A percentile compares a stretch with the other conserved stretches of the same genome.
Evolutionary conservation across 371 early-diverging fungal species (phyloP).

Genomic region (Mortierella polycephala): DNA sequence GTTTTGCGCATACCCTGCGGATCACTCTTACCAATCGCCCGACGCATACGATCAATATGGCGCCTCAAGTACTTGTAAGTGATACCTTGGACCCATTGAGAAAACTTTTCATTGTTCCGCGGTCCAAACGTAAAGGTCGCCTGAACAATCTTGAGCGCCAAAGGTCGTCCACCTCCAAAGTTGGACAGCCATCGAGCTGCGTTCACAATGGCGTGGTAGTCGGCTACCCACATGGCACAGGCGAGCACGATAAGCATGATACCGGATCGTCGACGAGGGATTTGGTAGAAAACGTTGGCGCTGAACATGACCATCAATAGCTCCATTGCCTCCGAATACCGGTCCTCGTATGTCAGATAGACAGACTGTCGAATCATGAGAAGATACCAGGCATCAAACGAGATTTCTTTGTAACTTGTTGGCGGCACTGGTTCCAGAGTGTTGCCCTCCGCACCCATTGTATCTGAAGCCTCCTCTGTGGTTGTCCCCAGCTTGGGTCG

Average conservation of each 20-base stretch:
- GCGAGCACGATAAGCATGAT: slow-evolving; percentile 66
- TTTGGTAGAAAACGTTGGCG: slow-evolving; percentile 78
- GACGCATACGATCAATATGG: slow-evolving; percentile 35
- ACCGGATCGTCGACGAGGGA: slow-evolving; percentile 56
- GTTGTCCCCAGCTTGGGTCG: background rate
- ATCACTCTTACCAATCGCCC: slow-evolving; percentile 14
- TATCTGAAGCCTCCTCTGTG: background rate
- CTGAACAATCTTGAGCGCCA: slow-evolving; percentile 33
- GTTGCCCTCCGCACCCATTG: too few species aligned
- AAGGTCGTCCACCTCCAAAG: slow-evolving; percentile 41
- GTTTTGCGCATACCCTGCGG: slow-evolving; percentile 16
- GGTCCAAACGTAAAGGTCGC: slow-evolving; percentile 28
- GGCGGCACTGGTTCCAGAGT: slow-evolving; percentile 14
- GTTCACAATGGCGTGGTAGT: slow-evolving; percentile 26
- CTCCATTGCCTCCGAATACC: slow-evolving; percentile 70
- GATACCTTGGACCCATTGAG: slow-evolving; percentile 31
- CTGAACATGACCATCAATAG: slow-evolving; percentile 66
- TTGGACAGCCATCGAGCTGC: slow-evolving; percentile 35
- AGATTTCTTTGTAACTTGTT: slow-evolving; percentile 58
- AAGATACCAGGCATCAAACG: slow-evolving; percentile 72
- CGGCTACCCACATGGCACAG: slow-evolving; percentile 50
- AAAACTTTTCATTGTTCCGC: slow-evolving; percentile 21
- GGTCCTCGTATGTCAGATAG: slow-evolving; percentile 66
- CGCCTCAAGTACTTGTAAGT: slow-evolving; percentile 42
- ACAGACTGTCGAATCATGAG: slow-evolving; percentile 74